Evolutionary conservation across 2,329 filamentous ascomycete species (phyloP), one percentile per base, ranked within the genome.

Genomic region (Claviceps africana): DNA sequence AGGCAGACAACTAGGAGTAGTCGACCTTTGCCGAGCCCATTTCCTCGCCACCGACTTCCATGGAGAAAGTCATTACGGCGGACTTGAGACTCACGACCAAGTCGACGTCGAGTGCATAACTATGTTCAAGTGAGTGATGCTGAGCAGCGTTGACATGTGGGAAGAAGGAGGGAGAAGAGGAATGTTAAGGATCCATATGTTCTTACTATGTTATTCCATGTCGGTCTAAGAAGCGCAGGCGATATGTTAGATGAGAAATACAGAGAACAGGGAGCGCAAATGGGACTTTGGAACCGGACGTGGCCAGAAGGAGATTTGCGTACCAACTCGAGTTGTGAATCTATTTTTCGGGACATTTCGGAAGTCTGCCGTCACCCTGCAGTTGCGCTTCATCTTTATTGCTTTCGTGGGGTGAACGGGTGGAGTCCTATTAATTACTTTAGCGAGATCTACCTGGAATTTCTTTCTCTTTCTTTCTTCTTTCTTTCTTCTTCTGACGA

Each of bases 21-120:
- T 45, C 43, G 30, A 45, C 43, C 22, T 45, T 15, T 1, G 43
- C 17, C 22, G 43, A 45, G 1, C 52, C 52, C 48, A 53, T 48
- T 30, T 45, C 47, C 28, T 39, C 7, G 15, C 45, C 48, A 25
- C 48, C 31, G 13, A 51, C 10, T n/a, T 53, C 52, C 2, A 48
- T 4, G 3, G 48, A 53, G 28, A 48, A 53, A 4, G 48, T 45
- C 39, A 53, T 53, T 1, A 53, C 7, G 21, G 52, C 52, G 7
- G 52, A 53, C 39, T 51, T 30, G 7, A 53, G 2, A 2, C 44
- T 48, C 21, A 53, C 11, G 2, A 53, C 30, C 15, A 53, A 49
- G 7, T 48, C 3, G 15, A 15, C 31, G 9, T 4, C 0, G 0
- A 53, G 4, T 2, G 44, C 6, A n/a, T 48, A 51, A 7, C 52